Base-by-base conservation (phyloP, 2,329 filamentous ascomycete genomes). In the Cytospora piceae region DNA sequence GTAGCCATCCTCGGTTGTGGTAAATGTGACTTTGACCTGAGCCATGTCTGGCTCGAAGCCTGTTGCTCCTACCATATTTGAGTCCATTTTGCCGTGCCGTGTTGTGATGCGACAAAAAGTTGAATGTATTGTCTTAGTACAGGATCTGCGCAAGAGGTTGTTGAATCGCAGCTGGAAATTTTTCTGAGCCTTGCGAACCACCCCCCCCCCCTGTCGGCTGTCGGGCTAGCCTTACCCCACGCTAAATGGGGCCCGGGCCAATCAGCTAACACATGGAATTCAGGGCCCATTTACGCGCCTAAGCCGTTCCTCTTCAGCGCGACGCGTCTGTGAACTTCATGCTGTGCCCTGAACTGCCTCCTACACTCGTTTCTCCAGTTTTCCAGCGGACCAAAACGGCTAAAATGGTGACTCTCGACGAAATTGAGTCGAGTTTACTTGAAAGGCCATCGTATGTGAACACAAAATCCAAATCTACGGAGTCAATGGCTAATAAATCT, bases 21-120 rank as follows among this genome's bases (percentile, higher is more conserved):
- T 88, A 78, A 91, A 90, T 76, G 87, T 81, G 68, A 91, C 87
- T 77, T 87, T 88, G 68, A 90, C 82, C 77, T 89, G 87, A 61
- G 81, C 77, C 69, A 68, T 65, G 29, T 76, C 74, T 58, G 77
- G 69, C 65, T 73, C 74, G 37, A 73, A 68, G 59, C 56, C 64
- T 65, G 70, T 69, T 61, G 69, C 61, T 29, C 71, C 69, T 46
- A 72, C 72, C 73, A 75, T 76, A 65, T 65, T 69, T 61, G 57
- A 55, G 54, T 63, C 64, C 62, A 53, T 69, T 15, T 53, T 68
- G 58, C 15, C 20, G 42, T 63, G 42, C 8, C 27, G 29, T 12
- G 34, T 39, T 29, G 27, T 58, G 60, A 49, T 42, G 55, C 63
- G 63, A 66, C 63, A 62, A 64, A 37, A 8, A 52, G 54, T 51